phyloP scores from a whole-genome alignment of 148 eudicot species.

The Amaranthus hypochondriacus region DNA sequence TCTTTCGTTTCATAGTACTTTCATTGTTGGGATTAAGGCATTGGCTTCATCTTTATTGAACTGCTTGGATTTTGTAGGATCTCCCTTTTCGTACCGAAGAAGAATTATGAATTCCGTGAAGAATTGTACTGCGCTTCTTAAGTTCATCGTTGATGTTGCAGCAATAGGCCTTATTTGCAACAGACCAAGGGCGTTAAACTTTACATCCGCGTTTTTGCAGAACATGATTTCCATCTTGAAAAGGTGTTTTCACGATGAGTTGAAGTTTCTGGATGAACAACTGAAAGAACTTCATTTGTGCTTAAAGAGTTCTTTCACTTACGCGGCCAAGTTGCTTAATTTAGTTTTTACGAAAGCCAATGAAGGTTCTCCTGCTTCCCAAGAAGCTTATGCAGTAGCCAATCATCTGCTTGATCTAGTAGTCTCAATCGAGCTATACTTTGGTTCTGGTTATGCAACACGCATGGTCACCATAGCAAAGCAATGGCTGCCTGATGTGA shows the following conservation, averaged over 20 bases:
- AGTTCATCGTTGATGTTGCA: slow-evolving; percentile 60
- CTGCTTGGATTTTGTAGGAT: slow-evolving; percentile 33
- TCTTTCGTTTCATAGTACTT: no score
- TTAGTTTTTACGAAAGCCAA: slow-evolving; percentile 33
- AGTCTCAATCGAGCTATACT: slow-evolving; percentile 50
- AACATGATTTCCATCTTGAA: slow-evolving; percentile 46
- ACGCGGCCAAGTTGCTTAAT: slow-evolving; percentile 72
- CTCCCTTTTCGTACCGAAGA: slow-evolving; percentile 26
- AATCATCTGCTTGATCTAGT: slow-evolving; percentile 58
- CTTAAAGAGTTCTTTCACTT: slow-evolving; percentile 72
- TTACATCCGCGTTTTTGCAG: slow-evolving; percentile 39
- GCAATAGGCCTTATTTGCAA: slow-evolving; percentile 35
- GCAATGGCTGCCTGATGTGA: slow-evolving; percentile 83
- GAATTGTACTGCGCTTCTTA: slow-evolving; percentile 67
- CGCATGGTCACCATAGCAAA: slow-evolving; percentile 47
- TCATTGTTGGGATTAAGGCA: no score
- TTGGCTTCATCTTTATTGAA: not conserved
- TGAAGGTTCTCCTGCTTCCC: slow-evolving; percentile 37
- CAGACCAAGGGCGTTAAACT: slow-evolving; percentile 47
- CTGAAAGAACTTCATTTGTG: slow-evolving; percentile 50
- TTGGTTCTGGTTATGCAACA: slow-evolving; percentile 64
- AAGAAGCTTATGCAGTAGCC: slow-evolving; percentile 44
- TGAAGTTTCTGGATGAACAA: slow-evolving; percentile 49
- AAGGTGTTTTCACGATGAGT: slow-evolving; percentile 34
- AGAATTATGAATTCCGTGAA: slow-evolving; percentile 50